Evolutionary conservation across 2,329 filamentous ascomycete species (phyloP).

Genomic region (Trichoderma afroharzianum): DNA sequence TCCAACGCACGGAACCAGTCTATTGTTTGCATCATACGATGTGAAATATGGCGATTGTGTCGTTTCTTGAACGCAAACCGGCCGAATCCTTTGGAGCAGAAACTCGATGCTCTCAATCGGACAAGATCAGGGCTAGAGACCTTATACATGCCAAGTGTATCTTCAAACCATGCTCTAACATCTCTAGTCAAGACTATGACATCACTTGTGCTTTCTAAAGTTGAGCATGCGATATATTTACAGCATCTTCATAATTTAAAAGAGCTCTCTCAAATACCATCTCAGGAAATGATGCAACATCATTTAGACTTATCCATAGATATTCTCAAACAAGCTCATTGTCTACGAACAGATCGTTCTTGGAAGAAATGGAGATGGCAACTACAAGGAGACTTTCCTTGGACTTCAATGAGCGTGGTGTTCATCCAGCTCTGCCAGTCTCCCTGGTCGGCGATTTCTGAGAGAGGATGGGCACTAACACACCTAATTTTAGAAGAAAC

Average conservation of each 20-base stretch:
- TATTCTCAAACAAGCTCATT: not conserved
- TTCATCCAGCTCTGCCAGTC: constrained; percentile 22
- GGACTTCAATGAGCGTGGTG: constrained; percentile 27
- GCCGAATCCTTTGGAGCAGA: not conserved
- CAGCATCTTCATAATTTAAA: not conserved
- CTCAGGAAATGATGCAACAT: not conserved
- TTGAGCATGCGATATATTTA: not conserved
- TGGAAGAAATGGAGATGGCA: constrained; percentile 29
- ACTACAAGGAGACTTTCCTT: constrained; percentile 27
- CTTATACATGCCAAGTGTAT: not conserved
- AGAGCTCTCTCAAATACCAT: not conserved
- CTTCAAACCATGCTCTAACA: not conserved
- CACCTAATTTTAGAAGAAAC: not conserved
- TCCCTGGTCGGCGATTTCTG: constrained; percentile 21
- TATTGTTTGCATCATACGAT: not conserved
- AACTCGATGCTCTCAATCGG: not conserved
- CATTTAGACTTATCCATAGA: not conserved
- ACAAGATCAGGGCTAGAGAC: not conserved
- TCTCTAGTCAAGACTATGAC: not conserved
- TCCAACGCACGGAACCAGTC: not conserved
- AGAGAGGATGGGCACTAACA: not conserved
- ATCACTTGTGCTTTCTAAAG: not conserved
- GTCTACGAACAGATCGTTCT: not conserved
- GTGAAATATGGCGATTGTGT: not conserved
- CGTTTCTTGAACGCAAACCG: not conserved